Evolutionary conservation across 768 basidiomycete species (phyloP).

Genomic region (Saitozyma podzolica): DNA sequence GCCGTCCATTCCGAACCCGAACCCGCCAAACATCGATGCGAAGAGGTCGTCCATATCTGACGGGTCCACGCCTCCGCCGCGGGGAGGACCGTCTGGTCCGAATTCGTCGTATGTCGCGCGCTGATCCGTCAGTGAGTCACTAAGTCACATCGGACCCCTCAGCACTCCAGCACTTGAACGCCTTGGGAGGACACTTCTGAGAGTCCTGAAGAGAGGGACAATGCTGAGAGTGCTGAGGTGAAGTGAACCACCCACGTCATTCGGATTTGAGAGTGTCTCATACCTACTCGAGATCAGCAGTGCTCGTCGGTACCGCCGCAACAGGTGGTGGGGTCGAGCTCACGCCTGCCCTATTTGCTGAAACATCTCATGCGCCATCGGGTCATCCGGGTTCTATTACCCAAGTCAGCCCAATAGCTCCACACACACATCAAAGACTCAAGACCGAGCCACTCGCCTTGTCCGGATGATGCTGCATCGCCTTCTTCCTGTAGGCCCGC

Average conservation of each 20-base stretch:
- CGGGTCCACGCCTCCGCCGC: conserved; percentile 54
- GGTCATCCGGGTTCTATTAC: conserved; percentile 79
- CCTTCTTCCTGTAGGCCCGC: conserved; percentile 91
- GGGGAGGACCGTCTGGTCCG: conserved; percentile 39
- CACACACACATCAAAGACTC: neutral
- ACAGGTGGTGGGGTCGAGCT: neutral
- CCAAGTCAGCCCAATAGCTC: neutral
- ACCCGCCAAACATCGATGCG: conserved; percentile 49
- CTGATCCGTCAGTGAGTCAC: conserved; percentile 12
- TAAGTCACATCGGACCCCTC: neutral
- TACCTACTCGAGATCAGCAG: conserved; percentile 16
- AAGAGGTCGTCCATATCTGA: conserved; percentile 52
- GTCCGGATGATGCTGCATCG: conserved; percentile 63
- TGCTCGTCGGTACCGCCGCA: neutral
- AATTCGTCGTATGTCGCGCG: conserved; percentile 46
- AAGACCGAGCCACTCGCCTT: conserved; percentile 59
- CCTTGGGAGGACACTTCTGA: too few relatives aligned
- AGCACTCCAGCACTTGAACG: too few relatives aligned
- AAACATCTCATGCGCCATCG: conserved; percentile 75
- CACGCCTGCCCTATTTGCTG: conserved; percentile 87
- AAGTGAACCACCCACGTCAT: conserved; percentile 27
- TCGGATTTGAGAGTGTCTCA: conserved; percentile 43
- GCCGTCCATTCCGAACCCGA: neutral
- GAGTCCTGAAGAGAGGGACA: neutral
- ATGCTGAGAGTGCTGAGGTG: neutral